Evolutionary conservation across 441 rosid genomes (phyloP).

Genomic region (Populus trichocarpa): DNA sequence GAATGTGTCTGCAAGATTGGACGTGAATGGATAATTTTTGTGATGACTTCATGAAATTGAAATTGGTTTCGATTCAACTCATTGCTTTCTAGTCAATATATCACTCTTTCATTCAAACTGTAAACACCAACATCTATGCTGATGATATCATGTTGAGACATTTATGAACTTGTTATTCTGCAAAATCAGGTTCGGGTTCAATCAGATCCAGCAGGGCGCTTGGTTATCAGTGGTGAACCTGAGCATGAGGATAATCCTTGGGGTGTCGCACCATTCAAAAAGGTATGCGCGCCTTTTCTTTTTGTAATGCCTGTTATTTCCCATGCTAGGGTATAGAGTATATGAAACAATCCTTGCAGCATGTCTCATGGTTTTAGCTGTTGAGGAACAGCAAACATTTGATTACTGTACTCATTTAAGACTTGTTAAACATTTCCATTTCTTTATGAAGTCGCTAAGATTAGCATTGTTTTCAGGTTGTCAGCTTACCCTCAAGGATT

Average conservation of each 20-base stretch:
- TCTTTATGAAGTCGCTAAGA: neutral
- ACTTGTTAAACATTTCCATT: neutral
- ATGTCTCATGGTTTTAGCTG: neutral
- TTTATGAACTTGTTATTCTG: neutral
- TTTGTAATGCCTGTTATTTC: neutral
- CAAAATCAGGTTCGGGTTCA: slow-evolving; percentile 68
- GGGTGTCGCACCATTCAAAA: slow-evolving; percentile 81
- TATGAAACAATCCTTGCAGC: neutral
- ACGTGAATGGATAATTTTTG: neutral
- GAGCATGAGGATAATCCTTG: slow-evolving; percentile 83
- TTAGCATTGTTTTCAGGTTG: slow-evolving; percentile 37
- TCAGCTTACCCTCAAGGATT: slow-evolving; percentile 64
- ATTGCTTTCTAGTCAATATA: neutral
- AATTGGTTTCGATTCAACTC: neutral
- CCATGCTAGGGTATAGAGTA: neutral
- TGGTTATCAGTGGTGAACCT: slow-evolving; percentile 77
- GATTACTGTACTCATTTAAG: neutral
- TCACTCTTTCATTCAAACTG: no score
- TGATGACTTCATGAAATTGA: neutral
- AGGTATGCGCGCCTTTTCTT: slow-evolving; percentile 37
- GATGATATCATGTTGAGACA: neutral
- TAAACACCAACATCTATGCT: no score
- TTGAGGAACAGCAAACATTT: neutral
- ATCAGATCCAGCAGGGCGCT: slow-evolving; percentile 76
- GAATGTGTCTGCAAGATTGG: neutral